phyloP scores from a whole-genome alignment of 2,329 filamentous ascomycete genomes.

The Teratosphaeria destructans region DNA sequence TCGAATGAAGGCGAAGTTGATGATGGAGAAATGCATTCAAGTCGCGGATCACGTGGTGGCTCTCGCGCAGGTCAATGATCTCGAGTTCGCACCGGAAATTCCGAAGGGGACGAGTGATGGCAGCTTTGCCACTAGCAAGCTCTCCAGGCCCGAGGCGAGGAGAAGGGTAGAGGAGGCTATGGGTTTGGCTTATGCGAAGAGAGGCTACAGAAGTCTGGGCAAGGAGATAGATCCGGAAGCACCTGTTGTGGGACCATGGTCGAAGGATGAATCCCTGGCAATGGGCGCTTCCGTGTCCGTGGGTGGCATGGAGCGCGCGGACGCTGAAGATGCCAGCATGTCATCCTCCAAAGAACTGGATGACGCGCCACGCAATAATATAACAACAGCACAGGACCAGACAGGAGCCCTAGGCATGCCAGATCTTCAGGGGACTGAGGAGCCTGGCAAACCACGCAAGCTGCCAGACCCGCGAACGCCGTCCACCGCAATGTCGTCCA shows the following conservation, averaged over 20 bases:
- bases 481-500: too few species aligned
- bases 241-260: not conserved
- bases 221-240: conserved; percentile 4
- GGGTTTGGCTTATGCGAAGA: conserved; percentile 12
- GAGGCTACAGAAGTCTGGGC: conserved; percentile 10
- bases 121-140: not conserved
- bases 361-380: too few species aligned
- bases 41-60: conserved; percentile 40
- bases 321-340: not conserved
- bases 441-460: not conserved
- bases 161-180: not conserved
- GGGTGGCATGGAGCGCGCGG: not conserved
- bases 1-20: conserved; percentile 26
- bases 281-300: not conserved
- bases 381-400: not conserved
- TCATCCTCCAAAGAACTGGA: not conserved
- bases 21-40: conserved; percentile 26
- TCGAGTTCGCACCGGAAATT: not conserved
- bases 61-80: conserved; percentile 30
- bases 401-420: not conserved
- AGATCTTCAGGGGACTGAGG: not conserved
- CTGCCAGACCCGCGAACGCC: not conserved
- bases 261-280: conserved; percentile 1
- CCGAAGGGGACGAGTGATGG: not conserved
- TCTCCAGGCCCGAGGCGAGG: not conserved